Percentiles rank a stretch among this genome's conserved stretches.
These are phyloP conservation scores for Dryas drummondii DNA, from an alignment of 306 rosid genomes.

Conservation along the genomic window DNA sequence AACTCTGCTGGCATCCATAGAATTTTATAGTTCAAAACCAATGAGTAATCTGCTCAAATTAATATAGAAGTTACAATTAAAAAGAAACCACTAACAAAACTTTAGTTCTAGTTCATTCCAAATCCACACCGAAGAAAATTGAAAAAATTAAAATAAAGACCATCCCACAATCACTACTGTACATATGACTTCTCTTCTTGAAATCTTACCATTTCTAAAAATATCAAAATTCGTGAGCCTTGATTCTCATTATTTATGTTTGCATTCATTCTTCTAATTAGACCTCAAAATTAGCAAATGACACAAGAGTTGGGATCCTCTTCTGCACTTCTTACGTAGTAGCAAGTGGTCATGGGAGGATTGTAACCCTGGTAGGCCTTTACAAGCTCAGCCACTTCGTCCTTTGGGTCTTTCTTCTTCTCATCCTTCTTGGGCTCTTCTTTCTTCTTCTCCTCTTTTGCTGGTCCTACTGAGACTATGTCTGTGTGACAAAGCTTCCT, in stretches of 20 bases:
- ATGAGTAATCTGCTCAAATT: too few species aligned
- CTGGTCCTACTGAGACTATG: conserved; percentile 68
- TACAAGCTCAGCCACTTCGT: conserved; percentile 18
- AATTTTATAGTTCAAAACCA: too few species aligned
- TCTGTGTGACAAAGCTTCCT: conserved; percentile 55
- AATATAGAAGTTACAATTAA: too few species aligned
- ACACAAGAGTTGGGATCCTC: conserved; percentile 72
- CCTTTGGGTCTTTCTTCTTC: conserved; percentile 39
- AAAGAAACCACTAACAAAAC: too few species aligned
- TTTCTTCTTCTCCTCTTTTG: conserved; percentile 65
- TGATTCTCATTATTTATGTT: conserved; percentile 2
- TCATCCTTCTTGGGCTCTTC: conserved; percentile 44
- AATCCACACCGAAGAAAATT: not conserved
- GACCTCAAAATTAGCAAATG: conserved; percentile 41
- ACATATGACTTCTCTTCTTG: not conserved
- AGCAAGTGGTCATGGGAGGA: conserved; percentile 20
- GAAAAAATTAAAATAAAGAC: not conserved
- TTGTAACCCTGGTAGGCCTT: conserved; percentile 12
- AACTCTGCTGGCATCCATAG: too few species aligned
- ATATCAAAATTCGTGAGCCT: not conserved
- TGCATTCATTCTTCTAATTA: not conserved
- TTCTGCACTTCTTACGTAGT: conserved; percentile 38
- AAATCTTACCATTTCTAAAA: not conserved
- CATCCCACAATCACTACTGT: not conserved
- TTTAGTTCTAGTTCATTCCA: not conserved